Conservation (phyloP, 495 filamentous ascomycete genomes). For the Penicillium antarcticum region DNA sequence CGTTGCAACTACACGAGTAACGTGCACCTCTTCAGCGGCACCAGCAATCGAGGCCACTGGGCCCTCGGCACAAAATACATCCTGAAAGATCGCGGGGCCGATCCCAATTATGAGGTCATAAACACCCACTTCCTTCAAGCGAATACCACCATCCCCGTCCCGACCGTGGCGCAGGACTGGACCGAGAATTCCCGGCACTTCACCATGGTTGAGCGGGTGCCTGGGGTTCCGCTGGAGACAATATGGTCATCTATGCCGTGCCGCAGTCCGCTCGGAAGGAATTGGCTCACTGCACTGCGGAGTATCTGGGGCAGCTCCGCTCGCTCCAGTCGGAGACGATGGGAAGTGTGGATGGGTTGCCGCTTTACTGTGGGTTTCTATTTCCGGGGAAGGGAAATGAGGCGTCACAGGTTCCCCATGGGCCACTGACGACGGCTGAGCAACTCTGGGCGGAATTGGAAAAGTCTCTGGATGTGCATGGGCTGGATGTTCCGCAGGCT, state of each 20-base stretch:
- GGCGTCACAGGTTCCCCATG: conserved; percentile 2
- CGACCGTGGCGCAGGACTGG: conserved; percentile 1
- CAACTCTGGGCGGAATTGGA: conserved; percentile 25
- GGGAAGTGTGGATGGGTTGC: neutral
- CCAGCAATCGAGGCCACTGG: neutral
- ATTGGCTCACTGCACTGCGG: neutral
- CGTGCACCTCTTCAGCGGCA: neutral
- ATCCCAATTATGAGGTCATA: conserved; percentile 9
- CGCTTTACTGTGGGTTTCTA: neutral
- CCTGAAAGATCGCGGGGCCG: conserved; percentile 19
- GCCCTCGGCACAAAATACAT: neutral
- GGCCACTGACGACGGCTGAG: conserved; percentile 20
- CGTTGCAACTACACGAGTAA: neutral
- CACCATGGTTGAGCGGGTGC: neutral
- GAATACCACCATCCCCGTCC: conserved; percentile 15
- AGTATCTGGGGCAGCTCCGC: conserved; percentile 1
- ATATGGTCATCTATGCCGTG: neutral
- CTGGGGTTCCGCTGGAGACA: conserved; percentile 1
- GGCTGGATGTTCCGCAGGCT: conserved; percentile 9
- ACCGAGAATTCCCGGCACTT: neutral
- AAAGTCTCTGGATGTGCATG: neutral
- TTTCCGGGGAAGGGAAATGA: neutral
- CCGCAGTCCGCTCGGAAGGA: neutral
- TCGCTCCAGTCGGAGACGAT: neutral
- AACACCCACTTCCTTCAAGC: conserved; percentile 12